These are phyloP conservation scores for Sugiyamaella grinbergsii DNA, from an alignment of 1,139 yeast species.

Conservation along the genomic window DNA sequence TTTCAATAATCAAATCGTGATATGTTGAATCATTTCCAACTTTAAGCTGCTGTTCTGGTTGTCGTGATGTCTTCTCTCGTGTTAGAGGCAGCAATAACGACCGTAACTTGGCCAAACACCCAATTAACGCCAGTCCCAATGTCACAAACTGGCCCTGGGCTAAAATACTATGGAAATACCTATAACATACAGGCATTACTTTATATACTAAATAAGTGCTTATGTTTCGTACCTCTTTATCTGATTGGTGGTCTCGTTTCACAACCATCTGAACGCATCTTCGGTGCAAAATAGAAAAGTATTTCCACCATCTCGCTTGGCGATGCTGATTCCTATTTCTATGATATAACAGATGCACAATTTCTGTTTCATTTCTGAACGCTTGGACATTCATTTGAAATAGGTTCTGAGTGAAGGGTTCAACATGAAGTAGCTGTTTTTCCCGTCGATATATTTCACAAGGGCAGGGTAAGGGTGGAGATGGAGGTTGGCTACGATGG, in stretches of 20 bases:
- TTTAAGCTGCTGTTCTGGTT: neutral
- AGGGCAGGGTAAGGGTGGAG: too few relatives aligned
- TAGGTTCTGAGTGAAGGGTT: too few relatives aligned
- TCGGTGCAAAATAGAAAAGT: conserved; percentile 64
- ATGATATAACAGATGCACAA: conserved; percentile 65
- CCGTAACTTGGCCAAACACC: conserved; percentile 52
- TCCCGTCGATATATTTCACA: too few relatives aligned
- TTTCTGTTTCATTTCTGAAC: conserved; percentile 50
- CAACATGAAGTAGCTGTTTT: too few relatives aligned
- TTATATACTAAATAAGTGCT: conserved; percentile 44
- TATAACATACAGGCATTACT: conserved; percentile 55
- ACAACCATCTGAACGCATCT: conserved; percentile 34
- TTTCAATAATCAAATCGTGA: too few relatives aligned
- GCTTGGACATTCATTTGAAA: conserved; percentile 14
- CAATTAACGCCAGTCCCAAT: conserved; percentile 71
- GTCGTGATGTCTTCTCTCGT: conserved; percentile 1
- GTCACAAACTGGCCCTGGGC: conserved; percentile 78
- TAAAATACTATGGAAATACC: conserved; percentile 65
- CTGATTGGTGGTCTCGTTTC: conserved; percentile 20
- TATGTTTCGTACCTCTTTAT: conserved; percentile 21
- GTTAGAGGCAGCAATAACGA: conserved; percentile 3
- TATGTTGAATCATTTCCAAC: too few relatives aligned
- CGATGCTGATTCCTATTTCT: conserved; percentile 77
- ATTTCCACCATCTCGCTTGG: conserved; percentile 75
- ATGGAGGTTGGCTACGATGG: too few relatives aligned